Evolutionary conservation across 2,329 filamentous ascomycete species (phyloP).

Genomic region (Diplodia corticola): DNA sequence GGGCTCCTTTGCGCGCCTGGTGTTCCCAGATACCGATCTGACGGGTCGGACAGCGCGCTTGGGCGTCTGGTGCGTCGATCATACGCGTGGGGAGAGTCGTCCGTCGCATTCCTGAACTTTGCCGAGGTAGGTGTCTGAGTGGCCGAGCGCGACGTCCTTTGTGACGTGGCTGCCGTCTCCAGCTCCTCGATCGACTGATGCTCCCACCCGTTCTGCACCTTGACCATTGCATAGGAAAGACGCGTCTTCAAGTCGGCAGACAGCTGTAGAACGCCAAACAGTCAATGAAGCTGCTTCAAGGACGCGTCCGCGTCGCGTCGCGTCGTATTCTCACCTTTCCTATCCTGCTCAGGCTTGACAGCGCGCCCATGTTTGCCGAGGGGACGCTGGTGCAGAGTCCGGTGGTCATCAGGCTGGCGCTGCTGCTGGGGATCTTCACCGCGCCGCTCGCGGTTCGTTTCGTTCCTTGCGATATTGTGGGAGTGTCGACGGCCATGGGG

Average conservation of each 20-base stretch:
- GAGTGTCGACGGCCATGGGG: conserved; percentile 45
- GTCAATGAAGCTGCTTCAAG: conserved; percentile 24
- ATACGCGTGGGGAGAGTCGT: conserved; percentile 32
- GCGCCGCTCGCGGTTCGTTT: conserved; percentile 78
- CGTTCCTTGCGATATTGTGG: conserved; percentile 48
- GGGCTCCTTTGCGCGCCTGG: conserved; percentile 26
- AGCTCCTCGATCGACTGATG: conserved; percentile 74
- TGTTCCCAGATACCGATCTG: conserved; percentile 36
- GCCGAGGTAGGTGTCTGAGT: conserved; percentile 19
- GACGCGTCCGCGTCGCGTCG: conserved; percentile 17
- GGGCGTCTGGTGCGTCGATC: conserved; percentile 33
- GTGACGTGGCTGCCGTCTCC: conserved; percentile 48
- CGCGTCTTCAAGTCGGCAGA: conserved; percentile 79
- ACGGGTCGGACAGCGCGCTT: conserved; percentile 41
- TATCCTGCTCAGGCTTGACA: conserved; percentile 68
- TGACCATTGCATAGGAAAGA: conserved; percentile 90
- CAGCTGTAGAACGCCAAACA: conserved; percentile 51
- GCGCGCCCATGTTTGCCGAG: conserved; percentile 66
- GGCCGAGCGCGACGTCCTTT: conserved; percentile 18
- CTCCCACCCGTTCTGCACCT: conserved; percentile 86
- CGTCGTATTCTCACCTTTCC: conserved; percentile 64
- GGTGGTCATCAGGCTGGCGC: conserved; percentile 13
- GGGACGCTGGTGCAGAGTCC: conserved; percentile 35
- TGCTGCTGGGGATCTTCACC: conserved; percentile 51
- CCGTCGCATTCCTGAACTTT: conserved; percentile 31